phyloP scores from a whole-genome alignment of 495 filamentous ascomycete species.

The Penicillium dipodomyicola region DNA sequence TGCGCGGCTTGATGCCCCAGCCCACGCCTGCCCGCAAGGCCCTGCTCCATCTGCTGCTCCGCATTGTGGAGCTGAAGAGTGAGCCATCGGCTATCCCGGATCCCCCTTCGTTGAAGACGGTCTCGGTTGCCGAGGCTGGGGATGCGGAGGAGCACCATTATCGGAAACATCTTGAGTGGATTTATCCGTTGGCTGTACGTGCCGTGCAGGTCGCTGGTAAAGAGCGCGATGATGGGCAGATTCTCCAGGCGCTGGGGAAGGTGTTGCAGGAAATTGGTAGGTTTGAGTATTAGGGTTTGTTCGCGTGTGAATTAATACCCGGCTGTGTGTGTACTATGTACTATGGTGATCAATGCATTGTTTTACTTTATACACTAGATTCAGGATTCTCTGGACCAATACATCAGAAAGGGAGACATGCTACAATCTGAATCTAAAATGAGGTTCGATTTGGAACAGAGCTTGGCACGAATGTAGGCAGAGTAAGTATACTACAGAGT shows the following conservation, averaged over 20 bases:
- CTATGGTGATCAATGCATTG: neutral
- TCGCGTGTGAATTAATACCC: neutral
- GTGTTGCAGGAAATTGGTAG: conserved; percentile 66
- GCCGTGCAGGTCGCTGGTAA: conserved; percentile 66
- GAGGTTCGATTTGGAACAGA: neutral
- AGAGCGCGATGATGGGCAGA: conserved; percentile 56
- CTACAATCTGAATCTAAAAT: neutral
- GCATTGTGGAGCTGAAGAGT: conserved; percentile 62
- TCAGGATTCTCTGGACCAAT: neutral
- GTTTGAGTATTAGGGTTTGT: conserved; percentile 13
- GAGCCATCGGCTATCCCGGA: conserved; percentile 72
- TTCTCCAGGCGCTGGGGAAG: conserved; percentile 59
- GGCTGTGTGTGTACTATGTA: neutral
- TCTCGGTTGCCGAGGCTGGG: conserved; percentile 37
- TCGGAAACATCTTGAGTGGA: conserved; percentile 73
- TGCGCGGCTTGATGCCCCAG: conserved; percentile 89
- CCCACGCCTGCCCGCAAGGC: conserved; percentile 78
- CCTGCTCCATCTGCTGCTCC: conserved; percentile 65
- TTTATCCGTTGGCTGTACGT: conserved; percentile 77
- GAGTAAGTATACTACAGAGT: conserved; percentile 23
- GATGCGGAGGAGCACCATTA: conserved; percentile 19
- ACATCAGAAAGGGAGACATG: neutral
- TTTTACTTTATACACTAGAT: neutral
- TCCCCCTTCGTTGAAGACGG: conserved; percentile 40
- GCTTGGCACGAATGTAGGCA: conserved; percentile 11